Conservation (phyloP, 176 grass and related monocot genomes). For the Bromus sterilis region DNA sequence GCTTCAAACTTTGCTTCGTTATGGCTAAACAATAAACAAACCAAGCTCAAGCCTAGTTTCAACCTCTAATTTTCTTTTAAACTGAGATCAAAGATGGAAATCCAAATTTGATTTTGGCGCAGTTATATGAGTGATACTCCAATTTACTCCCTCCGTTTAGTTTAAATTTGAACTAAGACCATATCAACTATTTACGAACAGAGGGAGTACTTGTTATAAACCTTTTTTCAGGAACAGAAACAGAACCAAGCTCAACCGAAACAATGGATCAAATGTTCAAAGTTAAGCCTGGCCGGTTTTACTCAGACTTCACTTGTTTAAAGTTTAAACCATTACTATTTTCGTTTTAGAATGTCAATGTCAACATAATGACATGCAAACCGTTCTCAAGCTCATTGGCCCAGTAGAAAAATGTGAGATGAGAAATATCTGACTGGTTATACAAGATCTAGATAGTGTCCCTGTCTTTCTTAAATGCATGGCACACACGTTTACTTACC, state of each 20-base stretch:
- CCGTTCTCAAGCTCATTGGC: background rate
- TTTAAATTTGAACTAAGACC: too few species aligned
- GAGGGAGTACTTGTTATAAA: background rate
- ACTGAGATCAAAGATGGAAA: background rate
- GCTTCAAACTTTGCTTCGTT: background rate
- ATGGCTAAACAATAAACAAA: constrained; percentile 1
- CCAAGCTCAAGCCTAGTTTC: background rate
- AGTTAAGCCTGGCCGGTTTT: background rate
- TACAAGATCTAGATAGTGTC: background rate
- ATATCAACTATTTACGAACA: too few species aligned
- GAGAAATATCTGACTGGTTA: background rate
- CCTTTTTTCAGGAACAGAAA: constrained; percentile 16
- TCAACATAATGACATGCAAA: background rate
- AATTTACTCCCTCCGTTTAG: too few species aligned
- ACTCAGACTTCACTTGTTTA: constrained; percentile 1
- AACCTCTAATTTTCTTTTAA: background rate
- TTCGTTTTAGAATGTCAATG: background rate
- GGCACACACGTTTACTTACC: constrained; percentile 37
- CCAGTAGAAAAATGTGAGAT: background rate
- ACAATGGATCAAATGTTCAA: background rate
- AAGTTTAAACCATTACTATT: background rate
- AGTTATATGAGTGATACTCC: background rate
- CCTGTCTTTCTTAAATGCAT: background rate
- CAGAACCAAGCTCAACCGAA: background rate
- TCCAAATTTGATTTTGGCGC: background rate